Conservation (phyloP, 805 yeast species). For the Kluyveromyces siamensis region DNA sequence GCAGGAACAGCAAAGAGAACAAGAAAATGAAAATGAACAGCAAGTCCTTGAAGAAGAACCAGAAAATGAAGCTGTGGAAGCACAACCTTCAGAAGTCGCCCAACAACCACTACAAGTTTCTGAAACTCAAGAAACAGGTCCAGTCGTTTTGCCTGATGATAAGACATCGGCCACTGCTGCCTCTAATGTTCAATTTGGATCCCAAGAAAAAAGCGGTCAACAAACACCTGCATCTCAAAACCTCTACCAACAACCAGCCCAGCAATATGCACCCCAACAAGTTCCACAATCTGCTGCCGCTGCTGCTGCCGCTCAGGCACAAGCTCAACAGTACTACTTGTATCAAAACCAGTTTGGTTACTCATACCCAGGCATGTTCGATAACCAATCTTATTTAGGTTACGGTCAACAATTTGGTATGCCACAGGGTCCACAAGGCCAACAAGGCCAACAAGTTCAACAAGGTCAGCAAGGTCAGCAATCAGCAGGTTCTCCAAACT, state of each 20-base stretch:
- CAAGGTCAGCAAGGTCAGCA: slow-evolving; percentile 11
- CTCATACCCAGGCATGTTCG: slow-evolving; percentile 30
- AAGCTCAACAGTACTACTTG: slow-evolving; percentile 27
- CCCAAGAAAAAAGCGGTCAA: slow-evolving; percentile 7
- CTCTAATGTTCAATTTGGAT: slow-evolving; percentile 16
- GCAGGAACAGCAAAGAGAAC: slow-evolving; percentile 18
- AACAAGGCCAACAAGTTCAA: slow-evolving; percentile 13
- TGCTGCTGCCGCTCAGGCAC: slow-evolving; percentile 20
- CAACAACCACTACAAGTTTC: slow-evolving; percentile 16
- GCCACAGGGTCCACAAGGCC: slow-evolving; percentile 17
- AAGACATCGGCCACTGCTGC: slow-evolving; percentile 20
- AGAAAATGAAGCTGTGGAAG: background rate
- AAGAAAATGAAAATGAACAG: slow-evolving; percentile 4
- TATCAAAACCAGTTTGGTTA: slow-evolving; percentile 31
- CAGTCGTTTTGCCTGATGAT: slow-evolving; percentile 4
- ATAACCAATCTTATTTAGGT: slow-evolving; percentile 20
- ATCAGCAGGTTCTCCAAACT: slow-evolving; percentile 8
- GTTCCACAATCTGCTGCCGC: slow-evolving; percentile 20
- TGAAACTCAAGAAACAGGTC: background rate
- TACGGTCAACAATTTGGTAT: slow-evolving; percentile 22
- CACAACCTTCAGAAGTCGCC: slow-evolving; percentile 10
- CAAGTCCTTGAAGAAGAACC: slow-evolving; percentile 4
- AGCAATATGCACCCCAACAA: slow-evolving; percentile 14
- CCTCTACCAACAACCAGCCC: slow-evolving; percentile 13
- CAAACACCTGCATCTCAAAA: slow-evolving; percentile 8